Base-by-base conservation (phyloP, 805 yeast species). In the Ogataea pilisensis region DNA sequence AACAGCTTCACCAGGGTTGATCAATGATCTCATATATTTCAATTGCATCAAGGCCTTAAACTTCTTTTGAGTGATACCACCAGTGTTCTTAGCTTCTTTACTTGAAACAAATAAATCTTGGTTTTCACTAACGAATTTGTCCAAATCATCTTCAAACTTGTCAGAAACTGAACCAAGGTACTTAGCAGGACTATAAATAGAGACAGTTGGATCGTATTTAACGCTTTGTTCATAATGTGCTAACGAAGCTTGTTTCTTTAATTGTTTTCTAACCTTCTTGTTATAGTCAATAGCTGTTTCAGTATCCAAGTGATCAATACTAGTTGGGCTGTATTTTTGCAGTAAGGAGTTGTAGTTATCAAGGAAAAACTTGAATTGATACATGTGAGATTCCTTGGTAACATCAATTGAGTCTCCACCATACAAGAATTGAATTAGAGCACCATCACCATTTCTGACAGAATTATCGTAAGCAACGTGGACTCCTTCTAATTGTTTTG, bases 351-450 rank as follows among this genome's bases (percentile, higher is more conserved):
- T 88, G 68, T 86, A 87, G 66, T 93, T 93, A 46, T 88, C 93
- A 44, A 80, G 75, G 67, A 96, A 93, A 82, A 93, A 93, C 53
- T 85, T 78, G 69, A 93, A 93, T 66, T 93, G 88, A 55, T 81
- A 78, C 86, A 93, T 78, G 68, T 93, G 95, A 2, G 95, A 85
- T 69, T 93, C 96, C 65, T 88, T 87, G 36, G 93, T 85, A 39
- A 91, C 90, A 65, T 93, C 99, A 52, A 93, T 73, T 18, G 96
- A 80, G 65, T 93, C 99, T 53, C 99, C 99, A 61, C 99, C 99
- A 63, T 93, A 93, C 65, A 93, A 69, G 76, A 93, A 90, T 71
- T 90, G 98, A 43, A 95, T 73, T 65, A 93, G 72, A 5, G 95
- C 73, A 43, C 99, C 99, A 65, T 93, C 99, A 42, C 85, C 83